Percentiles rank a stretch among this genome's conserved stretches.
Conservation (phyloP, 2,329 filamentous ascomycete genomes). For the Chaetomiaceae sp. region DNA sequence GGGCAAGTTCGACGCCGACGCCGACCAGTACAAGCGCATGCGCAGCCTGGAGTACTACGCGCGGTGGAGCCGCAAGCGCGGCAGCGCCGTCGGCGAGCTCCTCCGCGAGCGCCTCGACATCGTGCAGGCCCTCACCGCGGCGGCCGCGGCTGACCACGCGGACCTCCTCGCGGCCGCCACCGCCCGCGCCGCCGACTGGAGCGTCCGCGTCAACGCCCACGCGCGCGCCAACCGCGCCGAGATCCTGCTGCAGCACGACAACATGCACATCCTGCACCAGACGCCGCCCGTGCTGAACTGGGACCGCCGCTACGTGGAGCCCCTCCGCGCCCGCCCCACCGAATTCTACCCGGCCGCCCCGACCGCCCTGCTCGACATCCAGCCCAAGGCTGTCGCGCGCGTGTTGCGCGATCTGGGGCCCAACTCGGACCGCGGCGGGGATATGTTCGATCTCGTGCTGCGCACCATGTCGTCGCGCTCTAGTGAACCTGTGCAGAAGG, state of each 20-base stretch:
- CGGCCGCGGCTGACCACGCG: conserved; percentile 9
- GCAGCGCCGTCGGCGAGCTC: conserved; percentile 22
- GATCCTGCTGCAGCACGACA: conserved; percentile 43
- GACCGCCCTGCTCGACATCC: conserved; percentile 59
- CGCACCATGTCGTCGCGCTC: conserved; percentile 33
- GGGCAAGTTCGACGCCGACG: conserved; percentile 8
- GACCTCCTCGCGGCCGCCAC: conserved; percentile 12
- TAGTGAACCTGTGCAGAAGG: conserved; percentile 33
- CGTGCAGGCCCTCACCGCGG: conserved; percentile 12
- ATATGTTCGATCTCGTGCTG: conserved; percentile 49
- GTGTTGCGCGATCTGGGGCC: conserved; percentile 43
- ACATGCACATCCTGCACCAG: conserved; percentile 45
- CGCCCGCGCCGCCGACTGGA: conserved; percentile 28
- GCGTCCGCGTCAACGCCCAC: conserved; percentile 29
- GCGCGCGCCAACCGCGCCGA: no score
- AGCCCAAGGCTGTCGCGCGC: conserved; percentile 49
- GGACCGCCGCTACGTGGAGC: conserved; percentile 67
- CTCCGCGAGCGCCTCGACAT: conserved; percentile 30
- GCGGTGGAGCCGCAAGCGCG: conserved; percentile 15
- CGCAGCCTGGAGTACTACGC: conserved; percentile 14
- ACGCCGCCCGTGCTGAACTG: conserved; percentile 52
- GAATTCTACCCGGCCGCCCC: conserved; percentile 63
- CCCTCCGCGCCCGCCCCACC: conserved; percentile 47
- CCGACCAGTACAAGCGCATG: conserved; percentile 7
- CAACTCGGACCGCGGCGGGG: conserved; percentile 36